Conservation (phyloP, 108 stramenopile genomes). For the Aurantiochytrium sp. region DNA sequence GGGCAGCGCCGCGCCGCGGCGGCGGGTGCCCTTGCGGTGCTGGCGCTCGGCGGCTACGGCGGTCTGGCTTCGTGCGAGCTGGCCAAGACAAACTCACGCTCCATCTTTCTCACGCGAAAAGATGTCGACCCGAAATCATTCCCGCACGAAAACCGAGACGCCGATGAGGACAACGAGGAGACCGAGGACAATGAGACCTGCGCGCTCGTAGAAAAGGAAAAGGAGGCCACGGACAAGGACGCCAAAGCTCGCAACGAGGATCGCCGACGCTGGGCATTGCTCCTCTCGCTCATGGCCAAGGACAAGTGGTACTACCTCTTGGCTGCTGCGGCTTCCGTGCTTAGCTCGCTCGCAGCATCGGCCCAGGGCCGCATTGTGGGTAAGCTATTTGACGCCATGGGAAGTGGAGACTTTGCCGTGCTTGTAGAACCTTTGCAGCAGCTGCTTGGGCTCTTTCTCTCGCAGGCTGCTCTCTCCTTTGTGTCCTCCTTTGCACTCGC, state of each 20-base stretch:
- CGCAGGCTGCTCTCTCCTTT: slow-evolving; percentile 9
- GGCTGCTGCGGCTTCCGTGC: background rate
- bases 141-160: background rate
- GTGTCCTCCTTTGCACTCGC: slow-evolving; percentile 6
- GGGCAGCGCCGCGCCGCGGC: too few relatives aligned
- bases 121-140: too few relatives aligned
- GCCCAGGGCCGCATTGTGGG: background rate
- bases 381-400: slow-evolving; percentile 4
- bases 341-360: background rate
- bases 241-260: background rate
- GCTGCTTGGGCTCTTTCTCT: background rate
- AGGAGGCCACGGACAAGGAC: background rate
- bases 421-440: background rate
- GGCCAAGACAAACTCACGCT: too few relatives aligned
- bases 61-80: too few relatives aligned
- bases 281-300: slow-evolving; percentile 4
- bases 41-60: too few relatives aligned
- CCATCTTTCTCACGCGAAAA: too few relatives aligned
- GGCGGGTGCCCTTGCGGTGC: too few relatives aligned
- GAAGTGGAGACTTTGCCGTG: background rate
- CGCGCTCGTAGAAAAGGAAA: background rate
- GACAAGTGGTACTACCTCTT: background rate
- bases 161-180: background rate
- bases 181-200: background rate
- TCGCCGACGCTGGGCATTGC: background rate